Base-by-base conservation (phyloP, 2,329 filamentous ascomycete genomes). In the Paecilomyces formosus region DNA sequence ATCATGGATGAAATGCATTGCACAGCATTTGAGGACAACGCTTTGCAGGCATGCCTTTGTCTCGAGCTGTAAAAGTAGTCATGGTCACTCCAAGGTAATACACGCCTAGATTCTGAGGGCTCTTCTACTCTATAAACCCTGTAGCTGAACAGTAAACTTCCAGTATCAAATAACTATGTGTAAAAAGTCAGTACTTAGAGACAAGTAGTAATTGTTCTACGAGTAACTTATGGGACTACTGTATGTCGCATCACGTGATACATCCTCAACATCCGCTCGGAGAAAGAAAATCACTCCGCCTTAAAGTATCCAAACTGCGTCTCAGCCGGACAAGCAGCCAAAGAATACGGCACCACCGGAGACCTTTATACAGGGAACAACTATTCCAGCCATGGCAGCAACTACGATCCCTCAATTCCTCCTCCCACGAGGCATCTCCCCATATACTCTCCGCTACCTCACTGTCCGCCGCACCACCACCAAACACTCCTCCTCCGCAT, bases 351-450 rank as follows among this genome's bases (percentile, higher is more conserved):
- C 13, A 26, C 18, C 50, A n/a, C n/a, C 18, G 24, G 21, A 15
- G 45, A 5, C 26, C 22, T 21, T 24, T 22, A 26, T 22, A 28
- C 22, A 52, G 22, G 50, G 22, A 11, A 52, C 6, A 11, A 22
- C 24, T 24, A 24, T n/a, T 6, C 13, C n/a, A 52, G 24, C 22
- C 60, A 63, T 62, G 55, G 55, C 58, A 50, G 57, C 60, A 52
- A 52, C 50, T n/a, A 53, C 66, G 58, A 88, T 89, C 61, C 86
- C 86, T 30, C 81, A 82, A 53, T 89, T 89, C 69, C 81, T 89
- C n/a, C 81, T 89, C 49, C 87, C 87, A 3, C 81, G 85, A 61
- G 79, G 82, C 51, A 65, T 75, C 24, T 68, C 72, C 57, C 55
- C 66, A 21, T 63, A 64, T 52, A 65, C 65, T 52, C 65, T 76